Percentiles rank a stretch among this genome's conserved stretches.
Conservation (phyloP, 352 stramenopile genomes). For the Globisporangium megalacanthum region DNA sequence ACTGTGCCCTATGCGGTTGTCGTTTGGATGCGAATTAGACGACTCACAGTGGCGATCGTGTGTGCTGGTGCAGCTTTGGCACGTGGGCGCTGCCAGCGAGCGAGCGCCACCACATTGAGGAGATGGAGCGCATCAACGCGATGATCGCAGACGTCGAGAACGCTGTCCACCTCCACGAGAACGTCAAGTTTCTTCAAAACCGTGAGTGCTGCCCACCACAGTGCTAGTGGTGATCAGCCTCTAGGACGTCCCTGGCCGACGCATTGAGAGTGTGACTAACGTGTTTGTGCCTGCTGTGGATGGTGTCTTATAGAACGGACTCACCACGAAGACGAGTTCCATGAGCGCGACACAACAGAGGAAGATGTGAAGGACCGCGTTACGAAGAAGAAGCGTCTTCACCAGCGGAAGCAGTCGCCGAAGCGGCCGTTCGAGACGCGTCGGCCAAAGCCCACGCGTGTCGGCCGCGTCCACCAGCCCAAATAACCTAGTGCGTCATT, state of each 20-base stretch:
- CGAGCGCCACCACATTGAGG: constrained; percentile 54
- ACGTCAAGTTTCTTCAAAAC: constrained; percentile 53
- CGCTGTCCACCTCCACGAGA: constrained; percentile 51
- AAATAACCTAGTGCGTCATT: constrained; percentile 26
- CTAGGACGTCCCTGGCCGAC: background rate
- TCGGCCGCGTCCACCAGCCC: constrained; percentile 61
- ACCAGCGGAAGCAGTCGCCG: constrained; percentile 29
- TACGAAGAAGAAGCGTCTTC: constrained; percentile 44
- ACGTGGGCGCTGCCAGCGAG: constrained; percentile 33
- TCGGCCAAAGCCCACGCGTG: constrained; percentile 49
- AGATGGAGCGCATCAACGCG: constrained; percentile 72
- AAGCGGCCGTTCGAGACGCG: constrained; percentile 36
- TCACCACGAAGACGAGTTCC: constrained; percentile 60
- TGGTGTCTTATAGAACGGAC: constrained; percentile 23
- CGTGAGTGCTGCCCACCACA: constrained; percentile 14
- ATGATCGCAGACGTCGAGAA: constrained; percentile 74
- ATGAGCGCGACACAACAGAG: constrained; percentile 43
- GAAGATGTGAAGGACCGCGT: constrained; percentile 39
- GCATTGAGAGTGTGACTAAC: background rate
- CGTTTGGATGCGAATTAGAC: background rate
- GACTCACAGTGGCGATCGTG: too few species aligned
- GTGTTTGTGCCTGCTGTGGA: background rate
- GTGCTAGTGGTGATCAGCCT: background rate
- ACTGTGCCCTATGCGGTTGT: background rate
- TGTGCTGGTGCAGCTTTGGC: constrained; percentile 12